These are phyloP conservation scores for Picochlorum sp. DNA, from an alignment of 139 green algal genomes.

Conservation along the genomic window DNA sequence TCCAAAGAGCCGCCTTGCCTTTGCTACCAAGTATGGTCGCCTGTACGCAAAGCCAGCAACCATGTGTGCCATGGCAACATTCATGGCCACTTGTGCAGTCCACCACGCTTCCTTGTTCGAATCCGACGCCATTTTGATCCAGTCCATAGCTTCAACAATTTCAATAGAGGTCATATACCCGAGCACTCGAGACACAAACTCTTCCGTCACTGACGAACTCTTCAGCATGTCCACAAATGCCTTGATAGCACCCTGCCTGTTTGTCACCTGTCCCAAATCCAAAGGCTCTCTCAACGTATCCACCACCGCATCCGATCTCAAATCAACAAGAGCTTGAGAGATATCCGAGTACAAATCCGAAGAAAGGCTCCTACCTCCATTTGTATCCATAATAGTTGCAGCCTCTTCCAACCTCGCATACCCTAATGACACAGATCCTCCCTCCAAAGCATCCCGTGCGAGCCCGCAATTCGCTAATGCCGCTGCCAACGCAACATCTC, in stretches of 20 bases:
- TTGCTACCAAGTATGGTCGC: constrained; percentile 38
- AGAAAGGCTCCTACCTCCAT: constrained; percentile 26
- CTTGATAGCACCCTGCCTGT: constrained; percentile 1
- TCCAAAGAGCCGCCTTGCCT: constrained; percentile 12
- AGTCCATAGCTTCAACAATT: constrained; percentile 45
- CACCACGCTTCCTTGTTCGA: constrained; percentile 28
- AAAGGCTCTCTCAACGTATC: constrained; percentile 30
- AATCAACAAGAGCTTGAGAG: constrained; percentile 25
- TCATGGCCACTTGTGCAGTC: constrained; percentile 39
- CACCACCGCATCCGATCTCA: constrained; percentile 33
- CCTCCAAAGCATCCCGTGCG: constrained; percentile 27
- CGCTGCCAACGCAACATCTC: constrained; percentile 46
- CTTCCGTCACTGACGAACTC: neutral
- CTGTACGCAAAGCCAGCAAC: constrained; percentile 47
- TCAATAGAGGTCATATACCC: constrained; percentile 32
- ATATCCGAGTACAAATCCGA: constrained; percentile 43
- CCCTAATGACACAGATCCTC: constrained; percentile 12
- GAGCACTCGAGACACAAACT: constrained; percentile 21
- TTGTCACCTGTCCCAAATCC: constrained; percentile 18
- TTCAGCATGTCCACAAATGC: constrained; percentile 5
- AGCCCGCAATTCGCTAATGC: constrained; percentile 49
- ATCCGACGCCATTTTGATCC: constrained; percentile 12
- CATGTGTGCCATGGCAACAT: constrained; percentile 41
- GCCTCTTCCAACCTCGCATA: constrained; percentile 49
- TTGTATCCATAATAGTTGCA: constrained; percentile 19